Evolutionary conservation across 768 basidiomycete genomes (phyloP).

Genomic region (Boletus subparvulus): DNA sequence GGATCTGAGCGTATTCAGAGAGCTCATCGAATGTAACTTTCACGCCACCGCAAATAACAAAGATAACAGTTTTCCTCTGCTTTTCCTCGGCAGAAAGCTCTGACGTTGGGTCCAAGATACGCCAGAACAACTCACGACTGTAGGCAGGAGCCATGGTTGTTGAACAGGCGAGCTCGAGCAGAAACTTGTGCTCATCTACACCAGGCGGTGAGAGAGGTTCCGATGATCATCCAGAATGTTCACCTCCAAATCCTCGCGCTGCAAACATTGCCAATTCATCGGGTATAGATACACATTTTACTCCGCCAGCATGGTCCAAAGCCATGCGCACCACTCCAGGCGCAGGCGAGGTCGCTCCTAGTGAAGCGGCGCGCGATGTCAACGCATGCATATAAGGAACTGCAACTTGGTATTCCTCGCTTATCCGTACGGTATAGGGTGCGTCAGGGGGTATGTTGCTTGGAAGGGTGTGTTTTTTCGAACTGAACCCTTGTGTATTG

Average conservation of each 20-base stretch:
- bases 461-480: slow-evolving; percentile 34
- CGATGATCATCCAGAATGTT: slow-evolving; percentile 13
- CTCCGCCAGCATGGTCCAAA: slow-evolving; percentile 53
- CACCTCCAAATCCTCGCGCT: slow-evolving; percentile 57
- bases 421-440: slow-evolving; percentile 45
- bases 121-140: slow-evolving; percentile 52
- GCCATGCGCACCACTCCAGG: slow-evolving; percentile 65
- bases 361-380: slow-evolving; percentile 65
- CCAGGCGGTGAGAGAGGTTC: background rate
- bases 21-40: slow-evolving; percentile 60
- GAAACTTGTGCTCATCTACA: slow-evolving; percentile 70
- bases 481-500: slow-evolving; percentile 41
- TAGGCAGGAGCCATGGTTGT: slow-evolving; percentile 70
- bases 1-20: slow-evolving; percentile 43
- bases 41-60: slow-evolving; percentile 46
- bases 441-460: slow-evolving; percentile 22
- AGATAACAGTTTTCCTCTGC: slow-evolving; percentile 22
- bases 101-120: slow-evolving; percentile 25
- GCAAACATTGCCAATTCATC: slow-evolving; percentile 71
- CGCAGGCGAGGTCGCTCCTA: slow-evolving; percentile 68
- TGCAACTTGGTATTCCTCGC: slow-evolving; percentile 44
- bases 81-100: slow-evolving; percentile 22
- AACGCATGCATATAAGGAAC: slow-evolving; percentile 58
- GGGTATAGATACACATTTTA: slow-evolving; percentile 59
- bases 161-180: slow-evolving; percentile 74